Conservation (phyloP, 345 rosid genomes). For the Melastoma malabathricum region DNA sequence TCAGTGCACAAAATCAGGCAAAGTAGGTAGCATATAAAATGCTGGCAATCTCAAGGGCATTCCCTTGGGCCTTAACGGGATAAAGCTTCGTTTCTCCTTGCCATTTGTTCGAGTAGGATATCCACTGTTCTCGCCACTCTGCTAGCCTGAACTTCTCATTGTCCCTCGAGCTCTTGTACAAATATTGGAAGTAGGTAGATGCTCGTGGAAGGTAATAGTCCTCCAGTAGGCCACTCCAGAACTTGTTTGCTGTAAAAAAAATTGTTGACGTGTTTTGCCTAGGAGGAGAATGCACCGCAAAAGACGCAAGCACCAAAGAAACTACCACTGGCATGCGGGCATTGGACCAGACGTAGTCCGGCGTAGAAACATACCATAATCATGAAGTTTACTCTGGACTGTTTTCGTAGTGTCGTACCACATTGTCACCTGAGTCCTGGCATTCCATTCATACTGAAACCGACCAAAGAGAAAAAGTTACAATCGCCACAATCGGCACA, state of each 20-base stretch:
- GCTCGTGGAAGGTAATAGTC: constrained; percentile 70
- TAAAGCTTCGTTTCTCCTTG: constrained; percentile 39
- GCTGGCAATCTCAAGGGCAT: constrained; percentile 46
- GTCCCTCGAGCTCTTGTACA: constrained; percentile 40
- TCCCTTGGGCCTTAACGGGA: constrained; percentile 49
- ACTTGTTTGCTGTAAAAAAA: constrained; percentile 57
- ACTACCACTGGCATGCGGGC: background rate
- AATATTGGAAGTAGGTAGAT: constrained; percentile 28
- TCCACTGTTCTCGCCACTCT: constrained; percentile 72
- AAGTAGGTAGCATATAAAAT: constrained; percentile 44
- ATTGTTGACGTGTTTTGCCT: too few species aligned
- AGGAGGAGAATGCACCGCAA: too few species aligned
- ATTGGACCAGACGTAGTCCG: background rate
- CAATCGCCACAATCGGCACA: too few species aligned
- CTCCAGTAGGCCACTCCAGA: constrained; percentile 71
- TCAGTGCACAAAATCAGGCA: constrained; percentile 4
- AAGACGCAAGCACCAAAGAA: too few species aligned
- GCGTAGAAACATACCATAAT: constrained; percentile 43
- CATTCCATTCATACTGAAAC: constrained; percentile 78
- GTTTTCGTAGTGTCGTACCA: constrained; percentile 66
- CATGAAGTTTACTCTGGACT: constrained; percentile 81
- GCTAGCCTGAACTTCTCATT: constrained; percentile 33
- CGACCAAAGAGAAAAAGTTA: background rate
- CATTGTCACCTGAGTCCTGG: constrained; percentile 92
- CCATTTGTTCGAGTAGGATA: constrained; percentile 59